phyloP scores from a whole-genome alignment of 352 stramenopile genomes.

The Pythium angustatum region DNA sequence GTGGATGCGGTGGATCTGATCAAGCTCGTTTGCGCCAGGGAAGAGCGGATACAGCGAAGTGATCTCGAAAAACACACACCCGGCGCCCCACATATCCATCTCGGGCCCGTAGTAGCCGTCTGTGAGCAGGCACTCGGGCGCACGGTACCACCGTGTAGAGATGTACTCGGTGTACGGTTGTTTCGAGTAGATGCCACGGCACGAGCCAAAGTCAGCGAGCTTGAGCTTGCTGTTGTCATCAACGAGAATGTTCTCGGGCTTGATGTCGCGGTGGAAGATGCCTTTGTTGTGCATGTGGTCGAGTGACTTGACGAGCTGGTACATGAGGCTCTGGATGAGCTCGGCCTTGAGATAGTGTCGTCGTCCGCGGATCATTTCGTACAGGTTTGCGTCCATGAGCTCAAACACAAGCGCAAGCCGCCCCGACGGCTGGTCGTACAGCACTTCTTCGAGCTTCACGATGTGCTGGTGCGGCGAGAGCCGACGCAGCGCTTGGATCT shows the following conservation, averaged over 20 bases:
- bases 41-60: constrained; percentile 94
- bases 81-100: constrained; percentile 96
- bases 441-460: constrained; percentile 95
- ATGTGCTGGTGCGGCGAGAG: constrained; percentile 95
- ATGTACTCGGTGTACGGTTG: constrained; percentile 98
- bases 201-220: constrained; percentile 95
- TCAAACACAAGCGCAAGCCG: constrained; percentile 96
- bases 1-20: constrained; percentile 96
- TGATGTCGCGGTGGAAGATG: constrained; percentile 97
- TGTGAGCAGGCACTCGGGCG: constrained; percentile 94
- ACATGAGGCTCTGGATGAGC: constrained; percentile 84
- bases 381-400: constrained; percentile 96
- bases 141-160: constrained; percentile 95
- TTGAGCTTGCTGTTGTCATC: constrained; percentile 87
- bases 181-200: constrained; percentile 94
- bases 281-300: constrained; percentile 97
- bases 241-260: constrained; percentile 96
- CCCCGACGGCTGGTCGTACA: constrained; percentile 92
- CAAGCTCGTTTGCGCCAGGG: constrained; percentile 92
- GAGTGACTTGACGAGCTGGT: constrained; percentile 94
- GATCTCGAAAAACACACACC: constrained; percentile 97
- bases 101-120: constrained; percentile 95
- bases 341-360: constrained; percentile 87
- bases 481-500: constrained; percentile 94
- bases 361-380: constrained; percentile 94